Conservation (phyloP, 208 protist species). For the Trypanosoma theileri region DNA sequence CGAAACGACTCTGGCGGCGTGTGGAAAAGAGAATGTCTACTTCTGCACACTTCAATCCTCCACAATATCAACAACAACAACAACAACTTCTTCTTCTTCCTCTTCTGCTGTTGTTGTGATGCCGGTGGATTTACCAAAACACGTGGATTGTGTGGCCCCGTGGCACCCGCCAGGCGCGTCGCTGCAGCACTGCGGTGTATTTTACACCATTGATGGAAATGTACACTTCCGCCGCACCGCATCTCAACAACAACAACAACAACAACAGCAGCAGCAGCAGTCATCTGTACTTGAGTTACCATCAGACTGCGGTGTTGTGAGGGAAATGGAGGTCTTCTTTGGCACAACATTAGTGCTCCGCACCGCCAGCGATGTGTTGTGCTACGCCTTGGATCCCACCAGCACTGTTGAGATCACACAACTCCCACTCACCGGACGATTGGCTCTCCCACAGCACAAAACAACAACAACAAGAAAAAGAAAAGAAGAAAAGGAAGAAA, state of each 20-base stretch:
- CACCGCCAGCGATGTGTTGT: constrained; percentile 28
- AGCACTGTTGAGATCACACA: background rate
- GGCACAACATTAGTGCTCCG: constrained; percentile 40
- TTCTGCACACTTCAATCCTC: constrained; percentile 14
- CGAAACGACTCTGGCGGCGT: constrained; percentile 40
- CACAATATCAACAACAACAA: background rate
- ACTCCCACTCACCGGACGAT: constrained; percentile 8
- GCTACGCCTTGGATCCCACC: constrained; percentile 44
- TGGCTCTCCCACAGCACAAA: background rate
- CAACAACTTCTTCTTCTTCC: background rate
- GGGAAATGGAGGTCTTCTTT: constrained; percentile 37
- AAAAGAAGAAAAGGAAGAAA: background rate
- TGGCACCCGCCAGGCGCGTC: constrained; percentile 44
- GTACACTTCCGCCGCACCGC: constrained; percentile 14
- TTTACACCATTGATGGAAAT: constrained; percentile 5
- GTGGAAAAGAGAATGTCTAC: constrained; percentile 36
- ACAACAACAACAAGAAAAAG: too few species aligned
- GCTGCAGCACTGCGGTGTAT: constrained; percentile 26
- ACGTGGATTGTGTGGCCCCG: constrained; percentile 32
- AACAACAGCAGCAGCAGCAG: background rate
- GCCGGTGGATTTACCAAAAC: background rate
- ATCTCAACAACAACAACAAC: background rate
- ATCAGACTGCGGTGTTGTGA: constrained; percentile 1
- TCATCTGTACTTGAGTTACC: background rate
- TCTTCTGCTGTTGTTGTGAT: background rate